Evolutionary conservation across 2,329 filamentous ascomycete genomes (phyloP).

Genomic region (Magnaporthiopsis incrustans): DNA sequence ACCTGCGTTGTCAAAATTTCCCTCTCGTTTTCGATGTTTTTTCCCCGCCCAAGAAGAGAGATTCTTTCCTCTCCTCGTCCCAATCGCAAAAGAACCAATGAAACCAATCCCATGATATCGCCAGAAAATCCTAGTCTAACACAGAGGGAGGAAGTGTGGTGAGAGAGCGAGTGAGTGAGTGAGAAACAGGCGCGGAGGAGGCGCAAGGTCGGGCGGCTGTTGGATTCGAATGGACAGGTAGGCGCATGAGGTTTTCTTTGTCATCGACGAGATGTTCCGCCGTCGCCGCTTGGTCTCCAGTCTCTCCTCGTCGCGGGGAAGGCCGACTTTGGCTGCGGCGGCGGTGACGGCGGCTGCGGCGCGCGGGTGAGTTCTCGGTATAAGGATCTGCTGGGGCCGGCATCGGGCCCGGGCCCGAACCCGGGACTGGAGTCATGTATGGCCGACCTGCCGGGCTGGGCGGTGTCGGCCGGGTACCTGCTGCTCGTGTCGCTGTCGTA

Average conservation of each 20-base stretch:
- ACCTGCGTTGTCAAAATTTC: background rate
- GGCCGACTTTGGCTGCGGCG: background rate
- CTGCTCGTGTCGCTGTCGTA: background rate
- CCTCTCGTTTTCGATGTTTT: background rate
- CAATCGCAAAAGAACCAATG: background rate
- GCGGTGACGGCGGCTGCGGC: background rate
- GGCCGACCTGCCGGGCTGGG: background rate
- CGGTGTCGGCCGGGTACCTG: background rate
- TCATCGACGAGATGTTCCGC: background rate
- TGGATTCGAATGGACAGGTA: background rate
- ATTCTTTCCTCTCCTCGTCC: background rate
- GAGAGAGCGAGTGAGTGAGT: background rate
- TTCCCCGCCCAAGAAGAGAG: background rate
- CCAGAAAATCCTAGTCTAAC: background rate
- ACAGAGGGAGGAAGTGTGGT: background rate
- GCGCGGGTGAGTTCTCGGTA: background rate
- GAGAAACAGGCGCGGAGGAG: background rate
- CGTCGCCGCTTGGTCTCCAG: background rate
- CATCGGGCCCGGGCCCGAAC: background rate
- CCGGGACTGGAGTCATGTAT: background rate
- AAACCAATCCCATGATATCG: background rate
- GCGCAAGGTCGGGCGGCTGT: background rate
- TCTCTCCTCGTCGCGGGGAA: background rate
- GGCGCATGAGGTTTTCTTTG: background rate
- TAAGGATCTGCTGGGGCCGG: background rate